phyloP scores from a whole-genome alignment of 805 yeast species.

The Pichia occidentalis region DNA sequence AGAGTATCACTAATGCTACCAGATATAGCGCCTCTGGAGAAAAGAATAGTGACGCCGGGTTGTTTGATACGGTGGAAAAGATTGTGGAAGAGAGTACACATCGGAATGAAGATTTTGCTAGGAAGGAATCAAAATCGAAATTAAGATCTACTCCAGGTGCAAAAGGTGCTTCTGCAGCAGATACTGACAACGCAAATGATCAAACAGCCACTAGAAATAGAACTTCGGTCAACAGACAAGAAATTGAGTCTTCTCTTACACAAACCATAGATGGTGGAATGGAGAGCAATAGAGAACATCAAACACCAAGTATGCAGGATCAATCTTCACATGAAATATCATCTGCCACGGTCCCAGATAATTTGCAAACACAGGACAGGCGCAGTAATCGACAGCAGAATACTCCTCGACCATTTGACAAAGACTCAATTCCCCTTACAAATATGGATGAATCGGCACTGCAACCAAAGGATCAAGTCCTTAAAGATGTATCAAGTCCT shows the following conservation, averaged over 20 bases:
- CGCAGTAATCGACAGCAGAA: too few relatives aligned
- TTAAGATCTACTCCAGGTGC: neutral
- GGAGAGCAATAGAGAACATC: neutral
- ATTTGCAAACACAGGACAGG: too few relatives aligned
- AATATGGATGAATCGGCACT: too few relatives aligned
- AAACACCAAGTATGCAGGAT: too few relatives aligned
- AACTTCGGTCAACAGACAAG: neutral
- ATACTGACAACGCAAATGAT: too few relatives aligned
- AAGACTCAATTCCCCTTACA: too few relatives aligned
- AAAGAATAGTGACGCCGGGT: constrained; percentile 14
- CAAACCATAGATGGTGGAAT: neutral
- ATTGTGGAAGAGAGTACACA: neutral
- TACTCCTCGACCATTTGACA: too few relatives aligned
- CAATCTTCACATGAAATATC: too few relatives aligned
- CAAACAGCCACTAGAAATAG: neutral
- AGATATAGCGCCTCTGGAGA: constrained; percentile 12
- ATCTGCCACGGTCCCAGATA: too few relatives aligned
- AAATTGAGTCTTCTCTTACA: neutral
- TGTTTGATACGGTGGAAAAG: neutral
- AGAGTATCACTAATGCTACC: constrained; percentile 11
- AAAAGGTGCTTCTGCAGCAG: neutral
- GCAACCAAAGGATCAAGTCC: too few relatives aligned
- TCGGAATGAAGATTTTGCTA: neutral
- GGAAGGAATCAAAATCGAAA: neutral
- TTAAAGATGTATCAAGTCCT: neutral